A percentile compares a stretch with the other conserved stretches of the same genome.
phyloP scores from a whole-genome alignment of 768 basidiomycete species.

The Xanthoconium purpureum region DNA sequence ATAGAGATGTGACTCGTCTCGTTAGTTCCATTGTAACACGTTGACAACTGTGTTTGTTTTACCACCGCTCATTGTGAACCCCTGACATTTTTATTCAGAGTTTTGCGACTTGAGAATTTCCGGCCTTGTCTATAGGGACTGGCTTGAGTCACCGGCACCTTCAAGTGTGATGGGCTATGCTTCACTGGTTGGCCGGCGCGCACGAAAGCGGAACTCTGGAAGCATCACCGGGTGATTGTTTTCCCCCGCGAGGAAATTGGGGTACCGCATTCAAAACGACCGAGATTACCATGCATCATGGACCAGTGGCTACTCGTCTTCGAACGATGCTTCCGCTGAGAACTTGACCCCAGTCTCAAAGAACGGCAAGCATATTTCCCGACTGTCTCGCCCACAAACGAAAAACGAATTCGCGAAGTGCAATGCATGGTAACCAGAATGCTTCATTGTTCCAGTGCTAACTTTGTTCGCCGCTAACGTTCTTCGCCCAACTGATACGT shows the following conservation, averaged over 20 bases:
- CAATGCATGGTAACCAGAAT: neutral
- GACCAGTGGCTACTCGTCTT: neutral
- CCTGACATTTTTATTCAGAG: neutral
- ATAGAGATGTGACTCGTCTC: slow-evolving; percentile 15
- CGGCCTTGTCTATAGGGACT: no score
- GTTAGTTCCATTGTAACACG: slow-evolving; percentile 9
- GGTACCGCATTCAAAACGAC: neutral
- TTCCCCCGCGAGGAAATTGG: neutral
- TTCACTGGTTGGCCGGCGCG: neutral
- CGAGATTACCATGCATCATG: neutral
- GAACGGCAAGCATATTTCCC: neutral
- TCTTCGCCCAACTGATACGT: neutral
- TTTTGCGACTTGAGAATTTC: neutral
- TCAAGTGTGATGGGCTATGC: neutral
- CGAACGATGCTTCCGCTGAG: neutral
- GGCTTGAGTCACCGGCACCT: neutral
- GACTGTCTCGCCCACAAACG: neutral
- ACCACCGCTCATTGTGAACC: neutral
- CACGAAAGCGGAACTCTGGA: neutral
- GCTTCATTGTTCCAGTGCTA: neutral
- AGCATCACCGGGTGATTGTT: neutral
- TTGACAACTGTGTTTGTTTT: neutral
- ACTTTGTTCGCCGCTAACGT: neutral
- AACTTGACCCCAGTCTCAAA: neutral
- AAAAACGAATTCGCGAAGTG: neutral